Evolutionary conservation across 2,329 filamentous ascomycete genomes (phyloP).

Genomic region (Fonsecaea nubica): DNA sequence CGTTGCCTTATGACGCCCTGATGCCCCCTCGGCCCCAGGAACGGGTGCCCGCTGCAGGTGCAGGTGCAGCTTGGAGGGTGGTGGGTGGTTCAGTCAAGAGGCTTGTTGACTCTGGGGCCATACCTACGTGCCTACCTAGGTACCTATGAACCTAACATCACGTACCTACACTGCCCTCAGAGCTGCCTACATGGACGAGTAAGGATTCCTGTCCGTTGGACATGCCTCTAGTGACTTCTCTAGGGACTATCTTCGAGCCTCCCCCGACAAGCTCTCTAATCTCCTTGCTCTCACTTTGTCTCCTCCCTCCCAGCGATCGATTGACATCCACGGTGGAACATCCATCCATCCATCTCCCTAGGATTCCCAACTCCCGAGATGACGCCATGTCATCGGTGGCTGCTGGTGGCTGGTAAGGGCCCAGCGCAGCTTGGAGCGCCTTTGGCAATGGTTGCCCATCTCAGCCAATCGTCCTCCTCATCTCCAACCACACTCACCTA

Average conservation of each 20-base stretch:
- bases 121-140: not conserved
- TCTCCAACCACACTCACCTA: not conserved
- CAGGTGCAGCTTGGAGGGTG: not conserved
- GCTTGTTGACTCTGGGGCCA: not conserved
- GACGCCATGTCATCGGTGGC: constrained; percentile 6
- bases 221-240: too few relatives aligned
- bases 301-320: not conserved
- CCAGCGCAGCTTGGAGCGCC: not conserved
- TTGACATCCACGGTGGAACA: not conserved
- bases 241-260: not conserved
- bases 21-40: constrained; percentile 1
- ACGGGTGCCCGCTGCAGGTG: not conserved
- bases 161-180: not conserved
- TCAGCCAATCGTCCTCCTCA: constrained; percentile 1
- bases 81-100: constrained; percentile 2
- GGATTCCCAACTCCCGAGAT: constrained; percentile 4
- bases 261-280: not conserved
- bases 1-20: not conserved
- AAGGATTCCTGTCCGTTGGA: too few relatives aligned
- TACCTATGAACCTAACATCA: too few relatives aligned
- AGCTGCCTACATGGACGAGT: not conserved
- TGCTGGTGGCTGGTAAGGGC: constrained; percentile 1
- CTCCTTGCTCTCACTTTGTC: not conserved
- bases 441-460: not conserved
- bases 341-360: not conserved